Base-by-base conservation (phyloP, 192 early-diverging fungal species). In the Mortierella antarctica region DNA sequence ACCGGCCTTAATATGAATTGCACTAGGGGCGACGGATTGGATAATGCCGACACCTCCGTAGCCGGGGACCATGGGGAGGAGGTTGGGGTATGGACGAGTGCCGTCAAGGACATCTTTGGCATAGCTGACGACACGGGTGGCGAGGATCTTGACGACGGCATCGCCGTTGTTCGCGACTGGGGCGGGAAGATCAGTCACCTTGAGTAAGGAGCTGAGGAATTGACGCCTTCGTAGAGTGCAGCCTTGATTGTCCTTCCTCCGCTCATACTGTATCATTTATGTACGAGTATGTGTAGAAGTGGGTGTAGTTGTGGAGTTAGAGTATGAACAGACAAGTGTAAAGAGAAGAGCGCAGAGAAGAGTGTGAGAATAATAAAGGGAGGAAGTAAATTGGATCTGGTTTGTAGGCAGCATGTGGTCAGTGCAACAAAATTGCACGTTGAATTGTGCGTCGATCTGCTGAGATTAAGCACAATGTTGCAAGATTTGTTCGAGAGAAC, bases 141-240 rank as follows among this genome's bases (percentile, higher is more conserved):
- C 83, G 11, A 74, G 41, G 39, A 83, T 57, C 62, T 74, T 79
- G 71, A 83, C 62, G 23, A 83, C 62, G 6, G 67, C 71, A 8
- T 68, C 77, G 14, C 83, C 75, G 47, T 52, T 66, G 23, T 57
- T 52, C 17, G 76, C 50, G 23, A 69, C 52, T 6, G 70, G 82
- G 4, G 61, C 60, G 5, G 65, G 71, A 45, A 77, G 42, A 11
- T 78, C 57, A 7, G 46, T 64, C 6, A 58, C 14, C 5, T 56
- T 51, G 17, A 73, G 48, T 53, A 58, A 58, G 71, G 70, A 12
- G 52, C 44, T 9, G 61, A 41, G 11, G 57, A 21, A 39, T 53
- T 69, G 60, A 57, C 52, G 53, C 61, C 74, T 49, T 76, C 53
- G 18, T 61, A 69, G n/a, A 76, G 21, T 0, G 65, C 66, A 18